Percentiles rank a stretch among this genome's conserved stretches.
Conservation (phyloP, 352 stramenopile species). For the Globisporangium viniferum region DNA sequence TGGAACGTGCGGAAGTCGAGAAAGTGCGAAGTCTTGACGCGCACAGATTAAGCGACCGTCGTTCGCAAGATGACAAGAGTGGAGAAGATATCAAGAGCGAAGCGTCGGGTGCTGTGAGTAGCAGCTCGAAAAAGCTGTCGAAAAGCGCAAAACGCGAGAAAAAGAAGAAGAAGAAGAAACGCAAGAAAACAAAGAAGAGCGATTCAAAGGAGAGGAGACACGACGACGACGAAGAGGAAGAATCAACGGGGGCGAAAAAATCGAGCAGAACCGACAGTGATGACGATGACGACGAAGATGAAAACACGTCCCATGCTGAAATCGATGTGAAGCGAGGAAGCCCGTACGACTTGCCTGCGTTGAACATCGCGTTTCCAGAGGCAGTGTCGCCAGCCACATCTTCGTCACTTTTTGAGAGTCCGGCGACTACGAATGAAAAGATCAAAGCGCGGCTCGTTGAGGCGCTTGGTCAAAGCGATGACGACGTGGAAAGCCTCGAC, state of each 20-base stretch:
- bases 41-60: neutral
- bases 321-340: conserved; percentile 4
- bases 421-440: conserved; percentile 34
- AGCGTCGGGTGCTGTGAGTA: conserved; percentile 30
- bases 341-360: neutral
- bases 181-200: conserved; percentile 48
- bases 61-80: conserved; percentile 17
- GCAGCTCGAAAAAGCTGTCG: conserved; percentile 26
- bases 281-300: conserved; percentile 21
- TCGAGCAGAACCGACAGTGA: conserved; percentile 12
- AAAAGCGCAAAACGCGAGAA: conserved; percentile 46
- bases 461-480: conserved; percentile 48
- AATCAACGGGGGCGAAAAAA: conserved; percentile 15
- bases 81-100: conserved; percentile 26
- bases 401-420: conserved; percentile 41
- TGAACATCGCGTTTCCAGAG: conserved; percentile 6
- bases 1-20: neutral
- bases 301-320: neutral
- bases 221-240: conserved; percentile 34
- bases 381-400: conserved; percentile 21
- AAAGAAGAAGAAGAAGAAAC: conserved; percentile 52
- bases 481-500: conserved; percentile 32
- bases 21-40: neutral
- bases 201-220: conserved; percentile 15
- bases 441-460: conserved; percentile 53